Conservation (phyloP, 768 basidiomycete species). For the Tephrocybe sp. region DNA sequence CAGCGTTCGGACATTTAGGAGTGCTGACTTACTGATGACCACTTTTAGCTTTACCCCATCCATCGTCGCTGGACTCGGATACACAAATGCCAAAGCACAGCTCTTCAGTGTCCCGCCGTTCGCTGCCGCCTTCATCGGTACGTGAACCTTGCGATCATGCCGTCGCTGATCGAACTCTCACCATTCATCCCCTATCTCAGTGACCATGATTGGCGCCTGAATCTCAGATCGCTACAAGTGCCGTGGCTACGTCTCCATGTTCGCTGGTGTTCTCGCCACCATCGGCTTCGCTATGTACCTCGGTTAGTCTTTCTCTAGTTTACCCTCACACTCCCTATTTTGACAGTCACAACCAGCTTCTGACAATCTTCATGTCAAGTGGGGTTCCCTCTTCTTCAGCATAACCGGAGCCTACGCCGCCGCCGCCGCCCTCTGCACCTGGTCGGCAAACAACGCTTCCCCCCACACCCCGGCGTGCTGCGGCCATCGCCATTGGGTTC, state of each 20-base stretch:
- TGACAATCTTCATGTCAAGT: conserved; percentile 38
- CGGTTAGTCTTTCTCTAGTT: conserved; percentile 29
- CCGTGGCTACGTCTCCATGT: conserved; percentile 46
- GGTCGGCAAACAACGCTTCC: conserved; percentile 61
- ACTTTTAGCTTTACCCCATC: conserved; percentile 65
- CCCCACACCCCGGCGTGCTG: conserved; percentile 57
- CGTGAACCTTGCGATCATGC: neutral
- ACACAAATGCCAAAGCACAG: conserved; percentile 51
- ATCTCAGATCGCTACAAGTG: conserved; percentile 54
- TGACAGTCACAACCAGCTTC: conserved; percentile 33
- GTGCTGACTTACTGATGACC: neutral
- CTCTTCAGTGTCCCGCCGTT: conserved; percentile 64
- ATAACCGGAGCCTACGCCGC: conserved; percentile 53
- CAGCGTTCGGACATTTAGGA: neutral
- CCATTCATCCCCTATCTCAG: conserved; percentile 20
- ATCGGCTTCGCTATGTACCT: conserved; percentile 58
- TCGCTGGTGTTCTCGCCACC: conserved; percentile 42
- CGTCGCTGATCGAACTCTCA: neutral
- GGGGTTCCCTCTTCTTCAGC: conserved; percentile 59
- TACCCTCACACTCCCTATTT: neutral
- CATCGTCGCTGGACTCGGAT: conserved; percentile 66
- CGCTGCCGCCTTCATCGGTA: conserved; percentile 45
- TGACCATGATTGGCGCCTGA: conserved; percentile 37
- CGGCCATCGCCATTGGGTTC: conserved; percentile 55
- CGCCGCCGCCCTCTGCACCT: conserved; percentile 54